These are phyloP conservation scores for Salpingoeca rosetta DNA, from an alignment of 78 protist species.

Conservation along the genomic window DNA sequence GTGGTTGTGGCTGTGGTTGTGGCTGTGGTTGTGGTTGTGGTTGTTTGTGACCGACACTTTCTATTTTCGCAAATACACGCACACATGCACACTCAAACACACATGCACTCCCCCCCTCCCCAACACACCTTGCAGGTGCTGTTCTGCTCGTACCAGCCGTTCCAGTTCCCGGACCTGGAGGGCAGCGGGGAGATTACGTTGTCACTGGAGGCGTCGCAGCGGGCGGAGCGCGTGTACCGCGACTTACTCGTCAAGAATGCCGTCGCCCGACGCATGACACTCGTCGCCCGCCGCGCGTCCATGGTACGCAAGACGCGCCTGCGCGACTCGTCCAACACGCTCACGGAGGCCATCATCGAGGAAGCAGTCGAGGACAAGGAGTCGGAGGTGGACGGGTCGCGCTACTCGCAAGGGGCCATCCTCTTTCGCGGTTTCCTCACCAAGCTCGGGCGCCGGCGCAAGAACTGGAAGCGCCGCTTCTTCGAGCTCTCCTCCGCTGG, in stretches of 20 bases:
- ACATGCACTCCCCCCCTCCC: background rate
- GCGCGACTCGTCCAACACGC: background rate
- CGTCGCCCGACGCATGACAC: background rate
- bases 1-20: no score
- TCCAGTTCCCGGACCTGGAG: background rate
- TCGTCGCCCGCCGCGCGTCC: background rate
- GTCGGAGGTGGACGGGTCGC: no score
- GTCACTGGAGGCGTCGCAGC: background rate
- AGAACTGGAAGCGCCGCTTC: background rate
- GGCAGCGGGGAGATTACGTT: background rate
- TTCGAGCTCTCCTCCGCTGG: background rate
- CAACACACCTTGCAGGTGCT: background rate
- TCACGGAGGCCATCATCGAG: background rate
- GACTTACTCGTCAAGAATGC: background rate
- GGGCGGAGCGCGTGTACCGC: background rate
- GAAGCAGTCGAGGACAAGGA: background rate
- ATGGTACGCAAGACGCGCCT: background rate
- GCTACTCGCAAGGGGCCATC: background rate
- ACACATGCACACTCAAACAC: background rate
- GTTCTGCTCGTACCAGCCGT: background rate
- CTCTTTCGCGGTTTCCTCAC: background rate
- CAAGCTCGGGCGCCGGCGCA: background rate
- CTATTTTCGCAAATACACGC: background rate
- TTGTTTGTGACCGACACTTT: background rate
- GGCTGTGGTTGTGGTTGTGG: no score